Evolutionary conservation across 2,329 filamentous ascomycete genomes (phyloP).

Genomic region (Epichloe hybrida): DNA sequence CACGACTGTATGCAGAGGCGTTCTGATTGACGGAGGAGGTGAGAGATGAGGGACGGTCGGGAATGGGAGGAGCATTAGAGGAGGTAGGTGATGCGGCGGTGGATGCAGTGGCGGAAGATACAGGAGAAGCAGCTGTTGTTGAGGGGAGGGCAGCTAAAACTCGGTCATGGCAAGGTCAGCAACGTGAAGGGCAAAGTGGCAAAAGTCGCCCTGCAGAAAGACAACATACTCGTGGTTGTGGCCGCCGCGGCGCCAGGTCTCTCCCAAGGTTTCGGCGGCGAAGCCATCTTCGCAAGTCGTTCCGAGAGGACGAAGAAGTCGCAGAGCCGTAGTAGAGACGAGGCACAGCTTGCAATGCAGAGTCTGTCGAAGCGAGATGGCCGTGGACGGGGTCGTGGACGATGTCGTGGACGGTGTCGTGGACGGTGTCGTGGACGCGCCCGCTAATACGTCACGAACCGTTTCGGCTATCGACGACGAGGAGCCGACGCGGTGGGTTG

Average conservation of each 20-base stretch:
- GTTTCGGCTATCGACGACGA: neutral
- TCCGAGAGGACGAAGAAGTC: neutral
- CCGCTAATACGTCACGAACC: too few relatives aligned
- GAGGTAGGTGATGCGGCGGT: constrained; percentile 23
- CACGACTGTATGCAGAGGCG: constrained; percentile 63
- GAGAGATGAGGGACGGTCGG: constrained; percentile 67
- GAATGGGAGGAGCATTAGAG: constrained; percentile 53
- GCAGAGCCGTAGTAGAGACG: neutral
- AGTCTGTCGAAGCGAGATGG: neutral
- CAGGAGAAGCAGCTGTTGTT: constrained; percentile 15
- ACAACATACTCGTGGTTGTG: constrained; percentile 31
- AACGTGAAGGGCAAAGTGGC: constrained; percentile 10
- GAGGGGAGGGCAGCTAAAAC: constrained; percentile 18
- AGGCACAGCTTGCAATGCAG: neutral
- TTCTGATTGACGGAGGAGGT: constrained; percentile 75
- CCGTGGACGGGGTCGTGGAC: neutral
- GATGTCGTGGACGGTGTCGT: neutral
- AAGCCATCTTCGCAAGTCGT: constrained; percentile 38
- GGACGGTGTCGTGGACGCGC: neutral
- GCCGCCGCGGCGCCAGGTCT: constrained; percentile 48
- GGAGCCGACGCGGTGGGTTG: neutral
- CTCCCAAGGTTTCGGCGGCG: constrained; percentile 97
- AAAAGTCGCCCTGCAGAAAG: neutral
- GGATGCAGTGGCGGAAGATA: constrained; percentile 19
- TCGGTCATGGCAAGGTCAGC: constrained; percentile 13